phyloP scores from a whole-genome alignment of 1,284 basidiomycete genomes.

The Bothia castanella region DNA sequence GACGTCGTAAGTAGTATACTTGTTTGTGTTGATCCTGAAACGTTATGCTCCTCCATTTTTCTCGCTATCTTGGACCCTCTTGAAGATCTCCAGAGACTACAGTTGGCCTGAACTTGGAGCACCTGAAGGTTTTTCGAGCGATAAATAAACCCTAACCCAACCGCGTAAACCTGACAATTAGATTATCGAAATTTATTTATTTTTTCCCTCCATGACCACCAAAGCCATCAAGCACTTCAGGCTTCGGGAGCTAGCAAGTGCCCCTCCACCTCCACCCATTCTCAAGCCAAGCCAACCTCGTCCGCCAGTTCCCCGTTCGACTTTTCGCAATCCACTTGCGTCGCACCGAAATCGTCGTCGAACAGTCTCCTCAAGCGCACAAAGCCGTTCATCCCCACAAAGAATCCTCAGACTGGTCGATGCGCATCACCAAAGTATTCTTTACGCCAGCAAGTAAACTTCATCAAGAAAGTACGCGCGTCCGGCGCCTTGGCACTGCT shows the following conservation, averaged over 20 bases:
- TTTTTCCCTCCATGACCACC: constrained; percentile 26
- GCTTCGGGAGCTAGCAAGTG: constrained; percentile 39
- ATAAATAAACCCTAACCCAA: constrained; percentile 1
- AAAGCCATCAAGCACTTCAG: constrained; percentile 46
- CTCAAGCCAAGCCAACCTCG: constrained; percentile 23
- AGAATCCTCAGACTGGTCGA: constrained; percentile 54
- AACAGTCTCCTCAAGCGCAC: constrained; percentile 21
- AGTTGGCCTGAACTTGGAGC: no score
- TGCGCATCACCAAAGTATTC: constrained; percentile 72
- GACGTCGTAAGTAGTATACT: no score
- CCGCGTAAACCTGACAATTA: neutral
- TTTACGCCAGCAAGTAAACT: constrained; percentile 68
- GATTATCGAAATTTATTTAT: neutral
- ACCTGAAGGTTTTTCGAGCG: no score
- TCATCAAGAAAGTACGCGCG: constrained; percentile 64
- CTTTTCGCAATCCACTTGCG: constrained; percentile 12
- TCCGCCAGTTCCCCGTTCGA: constrained; percentile 17
- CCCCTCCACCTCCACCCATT: constrained; percentile 35
- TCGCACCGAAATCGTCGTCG: constrained; percentile 6
- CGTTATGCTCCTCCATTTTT: no score
- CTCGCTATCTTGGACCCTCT: no score
- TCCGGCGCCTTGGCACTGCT: constrained; percentile 53
- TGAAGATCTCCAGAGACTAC: no score
- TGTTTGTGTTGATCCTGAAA: no score
- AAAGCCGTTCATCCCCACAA: constrained; percentile 68